These are phyloP conservation scores for Hypericum perforatum DNA, from an alignment of 345 rosid species.

Conservation along the genomic window DNA sequence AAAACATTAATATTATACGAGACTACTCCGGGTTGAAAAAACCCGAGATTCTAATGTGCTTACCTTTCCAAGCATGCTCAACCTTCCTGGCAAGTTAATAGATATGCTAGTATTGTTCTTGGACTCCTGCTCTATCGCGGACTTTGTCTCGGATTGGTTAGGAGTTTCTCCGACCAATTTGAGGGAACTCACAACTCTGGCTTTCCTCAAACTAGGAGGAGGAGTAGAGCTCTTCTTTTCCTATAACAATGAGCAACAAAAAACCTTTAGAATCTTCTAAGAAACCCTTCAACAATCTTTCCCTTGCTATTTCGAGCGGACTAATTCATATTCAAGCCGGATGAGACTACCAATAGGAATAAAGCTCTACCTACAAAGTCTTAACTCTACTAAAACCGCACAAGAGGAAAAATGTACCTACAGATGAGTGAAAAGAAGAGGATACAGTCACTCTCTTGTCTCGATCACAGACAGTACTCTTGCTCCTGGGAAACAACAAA, in stretches of 20 bases:
- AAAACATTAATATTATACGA: too few relatives aligned
- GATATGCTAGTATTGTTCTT: slow-evolving; percentile 26
- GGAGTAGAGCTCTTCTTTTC: slow-evolving; percentile 52
- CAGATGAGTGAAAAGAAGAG: slow-evolving; percentile 70
- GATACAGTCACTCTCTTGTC: slow-evolving; percentile 40
- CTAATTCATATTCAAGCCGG: too few relatives aligned
- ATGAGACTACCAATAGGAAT: too few relatives aligned
- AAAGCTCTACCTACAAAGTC: too few relatives aligned
- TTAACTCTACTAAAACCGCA: not conserved
- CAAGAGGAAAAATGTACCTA: slow-evolving; percentile 59
- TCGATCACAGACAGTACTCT: slow-evolving; percentile 51
- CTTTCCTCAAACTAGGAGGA: slow-evolving; percentile 32
- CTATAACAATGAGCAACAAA: slow-evolving; percentile 15
- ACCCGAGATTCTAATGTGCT: not conserved
- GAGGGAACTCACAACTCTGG: slow-evolving; percentile 25
- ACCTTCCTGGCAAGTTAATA: slow-evolving; percentile 51
- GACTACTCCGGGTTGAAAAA: too few relatives aligned
- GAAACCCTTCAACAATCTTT: too few relatives aligned
- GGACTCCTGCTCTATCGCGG: slow-evolving; percentile 17
- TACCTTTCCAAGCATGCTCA: slow-evolving; percentile 65
- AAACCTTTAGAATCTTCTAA: too few relatives aligned
- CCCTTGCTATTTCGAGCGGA: too few relatives aligned
- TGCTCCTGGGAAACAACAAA: slow-evolving; percentile 70
- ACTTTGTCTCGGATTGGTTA: slow-evolving; percentile 14
- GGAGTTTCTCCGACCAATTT: slow-evolving; percentile 27